Evolutionary conservation across 2,329 filamentous ascomycete genomes (phyloP).

Genomic region (Coleophoma eucalyptorum): DNA sequence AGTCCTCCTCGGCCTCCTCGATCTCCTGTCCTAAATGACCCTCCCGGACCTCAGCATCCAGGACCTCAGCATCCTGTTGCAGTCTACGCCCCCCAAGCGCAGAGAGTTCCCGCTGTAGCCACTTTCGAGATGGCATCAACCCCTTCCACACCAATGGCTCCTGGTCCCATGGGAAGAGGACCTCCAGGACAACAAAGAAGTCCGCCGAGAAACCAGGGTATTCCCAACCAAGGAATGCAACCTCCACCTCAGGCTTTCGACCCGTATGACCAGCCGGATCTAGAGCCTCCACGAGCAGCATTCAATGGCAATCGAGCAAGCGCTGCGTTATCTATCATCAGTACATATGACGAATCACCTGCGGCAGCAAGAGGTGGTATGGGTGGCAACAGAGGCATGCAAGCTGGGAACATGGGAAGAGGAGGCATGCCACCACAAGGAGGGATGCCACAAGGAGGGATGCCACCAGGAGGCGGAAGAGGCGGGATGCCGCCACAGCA

Average conservation of each 20-base stretch:
- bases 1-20: not conserved
- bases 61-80: not conserved
- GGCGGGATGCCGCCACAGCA: not conserved
- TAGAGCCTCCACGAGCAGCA: not conserved
- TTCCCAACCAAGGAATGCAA: not conserved
- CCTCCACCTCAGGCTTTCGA: not conserved
- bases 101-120: not conserved
- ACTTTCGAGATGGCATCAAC: not conserved
- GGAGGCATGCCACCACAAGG: not conserved
- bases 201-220: not conserved
- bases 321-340: conserved; percentile 1
- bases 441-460: not conserved
- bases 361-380: not conserved
- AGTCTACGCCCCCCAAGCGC: not conserved
- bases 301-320: not conserved
- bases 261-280: not conserved
- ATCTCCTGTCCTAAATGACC: not conserved
- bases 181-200: not conserved
- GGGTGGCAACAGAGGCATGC: not conserved
- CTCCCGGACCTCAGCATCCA: not conserved
- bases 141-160: not conserved
- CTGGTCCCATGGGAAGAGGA: not conserved
- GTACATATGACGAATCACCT: not conserved
- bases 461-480: not conserved
- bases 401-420: not conserved